Evolutionary conservation across 345 rosid genomes (phyloP).

Genomic region (Lumnitzera littorea): DNA sequence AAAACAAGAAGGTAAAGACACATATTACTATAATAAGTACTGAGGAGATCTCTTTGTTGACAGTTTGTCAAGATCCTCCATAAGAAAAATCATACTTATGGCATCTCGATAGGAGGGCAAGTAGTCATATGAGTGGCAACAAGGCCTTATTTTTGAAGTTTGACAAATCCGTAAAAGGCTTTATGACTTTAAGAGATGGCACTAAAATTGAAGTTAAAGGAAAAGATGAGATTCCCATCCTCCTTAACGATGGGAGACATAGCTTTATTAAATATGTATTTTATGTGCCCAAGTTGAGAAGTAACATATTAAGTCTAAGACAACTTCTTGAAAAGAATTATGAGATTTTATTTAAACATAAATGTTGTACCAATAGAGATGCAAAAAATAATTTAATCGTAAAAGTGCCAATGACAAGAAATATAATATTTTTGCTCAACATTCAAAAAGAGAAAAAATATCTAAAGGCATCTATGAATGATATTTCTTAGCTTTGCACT

Average conservation of each 20-base stretch:
- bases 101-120: constrained; percentile 1
- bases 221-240: neutral
- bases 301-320: neutral
- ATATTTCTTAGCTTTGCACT: neutral
- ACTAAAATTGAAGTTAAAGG: constrained; percentile 2
- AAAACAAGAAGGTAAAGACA: neutral
- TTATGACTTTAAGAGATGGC: neutral
- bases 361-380: neutral
- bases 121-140: neutral
- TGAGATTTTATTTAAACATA: neutral
- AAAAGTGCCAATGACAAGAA: neutral
- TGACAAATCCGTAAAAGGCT: no score
- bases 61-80: neutral
- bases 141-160: no score
- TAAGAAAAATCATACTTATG: neutral
- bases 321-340: neutral
- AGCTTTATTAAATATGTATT: constrained; percentile 3
- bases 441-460: neutral
- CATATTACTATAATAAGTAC: neutral
- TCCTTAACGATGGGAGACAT: neutral
- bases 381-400: neutral
- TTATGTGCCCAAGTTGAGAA: neutral
- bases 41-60: neutral
- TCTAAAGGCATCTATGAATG: neutral
- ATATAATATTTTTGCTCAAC: neutral